Base-by-base conservation (phyloP, 345 rosid genomes). In the Litchi chinensis region DNA sequence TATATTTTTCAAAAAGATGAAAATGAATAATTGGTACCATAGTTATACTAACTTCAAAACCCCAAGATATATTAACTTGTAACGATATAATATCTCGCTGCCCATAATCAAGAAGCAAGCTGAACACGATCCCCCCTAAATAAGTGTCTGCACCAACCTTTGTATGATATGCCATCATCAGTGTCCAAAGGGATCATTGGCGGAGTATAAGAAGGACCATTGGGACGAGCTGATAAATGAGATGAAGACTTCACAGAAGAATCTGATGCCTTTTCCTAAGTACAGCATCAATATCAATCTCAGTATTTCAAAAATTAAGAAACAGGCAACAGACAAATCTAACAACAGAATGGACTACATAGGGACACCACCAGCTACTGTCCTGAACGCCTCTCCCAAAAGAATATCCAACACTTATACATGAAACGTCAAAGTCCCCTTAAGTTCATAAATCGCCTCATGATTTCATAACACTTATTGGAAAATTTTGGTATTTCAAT, bases 151-250 rank as follows among this genome's bases (percentile, higher is more conserved):
- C 44, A 84, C 84, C 62, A 79, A 93, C 97, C 97, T 90, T 87
- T 83, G 76, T 28, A 89, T 22, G 98, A 83, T 77, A 93, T 84
- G 74, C 93, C 97, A 83, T 93, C 97, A 82, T 93, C 96, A 39
- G 79, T 82, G 77, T 93, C 96, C 77, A 88, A 40, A 52, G 90
- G 87, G 73, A 90, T 81, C 83, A 89, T 79, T 75, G 95, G 92
- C 0, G 87, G 89, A 79, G 88, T 85, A 80, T 87, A 90, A 0
- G 94, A 65, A 57, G 92, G 95, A 81, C 95, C 96, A 80, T 87
- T 90, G 7, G 89, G 82, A 77, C 89, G 93, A 75, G 88, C 66
- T 71, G 86, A 80, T 85, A 91, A 80, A 83, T 88, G 89, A 86
- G 97, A 87, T 18, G 92, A 73, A 6, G 97, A 82, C 82, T 91